A percentile compares a stretch with the other conserved stretches of the same genome.
phyloP scores from a whole-genome alignment of 2,329 filamentous ascomycete species.

The Pseudocercospora pini-densiflorae region DNA sequence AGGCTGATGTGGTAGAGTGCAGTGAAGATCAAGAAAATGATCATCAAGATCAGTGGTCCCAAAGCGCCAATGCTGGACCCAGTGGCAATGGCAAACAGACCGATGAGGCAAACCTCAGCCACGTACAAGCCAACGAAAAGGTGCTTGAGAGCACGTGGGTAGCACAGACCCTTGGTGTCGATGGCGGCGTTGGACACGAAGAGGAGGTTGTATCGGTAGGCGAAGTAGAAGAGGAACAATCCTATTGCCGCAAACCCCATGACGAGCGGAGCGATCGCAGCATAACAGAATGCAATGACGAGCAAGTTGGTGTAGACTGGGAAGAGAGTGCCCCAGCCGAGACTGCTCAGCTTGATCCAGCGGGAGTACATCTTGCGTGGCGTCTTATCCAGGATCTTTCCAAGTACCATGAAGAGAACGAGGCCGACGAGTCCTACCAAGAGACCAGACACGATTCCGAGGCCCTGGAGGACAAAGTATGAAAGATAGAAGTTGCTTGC shows the following conservation, averaged over 20 bases:
- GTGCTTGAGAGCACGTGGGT: constrained; percentile 85
- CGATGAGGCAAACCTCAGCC: constrained; percentile 76
- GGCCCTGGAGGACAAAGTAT: constrained; percentile 91
- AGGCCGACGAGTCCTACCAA: constrained; percentile 77
- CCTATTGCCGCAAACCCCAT: constrained; percentile 81
- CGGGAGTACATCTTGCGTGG: constrained; percentile 80
- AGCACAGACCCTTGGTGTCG: constrained; percentile 86
- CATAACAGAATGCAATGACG: constrained; percentile 77
- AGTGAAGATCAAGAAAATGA: constrained; percentile 75
- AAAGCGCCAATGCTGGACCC: constrained; percentile 54
- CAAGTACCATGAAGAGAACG: constrained; percentile 72
- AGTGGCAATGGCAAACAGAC: constrained; percentile 73
- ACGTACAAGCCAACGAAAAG: constrained; percentile 84
- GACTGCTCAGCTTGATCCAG: constrained; percentile 73
- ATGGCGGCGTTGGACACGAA: constrained; percentile 82
- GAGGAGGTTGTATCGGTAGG: constrained; percentile 88
- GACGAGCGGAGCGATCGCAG: constrained; percentile 83
- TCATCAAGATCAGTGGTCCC: constrained; percentile 75
- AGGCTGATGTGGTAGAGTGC: constrained; percentile 76
- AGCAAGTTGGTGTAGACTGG: constrained; percentile 81
- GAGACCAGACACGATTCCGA: constrained; percentile 75
- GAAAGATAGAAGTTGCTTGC: constrained; percentile 94
- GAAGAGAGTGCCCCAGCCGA: constrained; percentile 83
- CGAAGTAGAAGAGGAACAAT: constrained; percentile 79
- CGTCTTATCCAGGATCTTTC: constrained; percentile 74